Evolutionary conservation across 345 rosid genomes (phyloP).

Genomic region (Heritiera fomes): DNA sequence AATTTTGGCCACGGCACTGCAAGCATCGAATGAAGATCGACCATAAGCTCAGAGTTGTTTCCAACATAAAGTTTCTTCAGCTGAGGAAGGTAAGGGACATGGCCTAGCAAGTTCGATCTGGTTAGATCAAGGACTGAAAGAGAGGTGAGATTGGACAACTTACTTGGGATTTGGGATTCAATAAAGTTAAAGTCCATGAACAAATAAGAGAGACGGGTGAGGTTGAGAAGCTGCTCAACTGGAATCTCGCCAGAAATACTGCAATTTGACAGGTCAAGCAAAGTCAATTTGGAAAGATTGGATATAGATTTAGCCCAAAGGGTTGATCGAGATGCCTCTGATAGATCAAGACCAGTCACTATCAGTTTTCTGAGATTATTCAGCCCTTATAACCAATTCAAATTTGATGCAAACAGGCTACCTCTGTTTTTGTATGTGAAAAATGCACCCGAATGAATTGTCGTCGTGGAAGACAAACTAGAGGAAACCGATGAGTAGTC

Average conservation of each 20-base stretch:
- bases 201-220: slow-evolving; percentile 13
- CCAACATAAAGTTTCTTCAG: slow-evolving; percentile 10
- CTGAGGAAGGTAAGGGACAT: slow-evolving; percentile 28
- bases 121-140: slow-evolving; percentile 24
- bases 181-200: slow-evolving; percentile 27
- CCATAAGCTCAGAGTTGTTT: neutral
- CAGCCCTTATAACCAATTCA: slow-evolving; percentile 28
- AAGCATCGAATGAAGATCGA: slow-evolving; percentile 27
- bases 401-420: slow-evolving; percentile 7
- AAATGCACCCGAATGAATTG: neutral
- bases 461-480: slow-evolving; percentile 17
- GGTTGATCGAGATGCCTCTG: slow-evolving; percentile 15
- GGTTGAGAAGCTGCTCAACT: slow-evolving; percentile 23
- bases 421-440: neutral
- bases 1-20: slow-evolving; percentile 25
- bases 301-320: slow-evolving; percentile 28
- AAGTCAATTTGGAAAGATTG: slow-evolving; percentile 20
- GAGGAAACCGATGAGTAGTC: slow-evolving; percentile 16
- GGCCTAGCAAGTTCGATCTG: slow-evolving; percentile 19
- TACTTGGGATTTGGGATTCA: slow-evolving; percentile 22
- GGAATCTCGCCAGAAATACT: slow-evolving; percentile 14
- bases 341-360: slow-evolving; percentile 29
- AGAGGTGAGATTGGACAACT: slow-evolving; percentile 27
- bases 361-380: slow-evolving; percentile 5
- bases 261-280: slow-evolving; percentile 27